Percentiles rank a stretch among this genome's conserved stretches.
These are phyloP conservation scores for Metarhizium humberi DNA, from an alignment of 2,329 filamentous ascomycete species.

Conservation along the genomic window DNA sequence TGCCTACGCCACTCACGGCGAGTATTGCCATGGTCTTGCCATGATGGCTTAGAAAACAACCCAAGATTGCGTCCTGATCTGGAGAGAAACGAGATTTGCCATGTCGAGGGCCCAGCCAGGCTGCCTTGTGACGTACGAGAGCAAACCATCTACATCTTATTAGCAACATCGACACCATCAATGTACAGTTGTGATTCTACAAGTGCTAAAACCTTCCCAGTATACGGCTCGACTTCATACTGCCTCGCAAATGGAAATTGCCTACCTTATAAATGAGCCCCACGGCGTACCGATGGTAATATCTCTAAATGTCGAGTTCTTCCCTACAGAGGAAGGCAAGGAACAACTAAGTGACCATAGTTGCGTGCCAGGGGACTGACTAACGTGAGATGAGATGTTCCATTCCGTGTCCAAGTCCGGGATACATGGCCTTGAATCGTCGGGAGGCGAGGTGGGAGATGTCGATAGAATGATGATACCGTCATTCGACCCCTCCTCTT, in stretches of 20 bases:
- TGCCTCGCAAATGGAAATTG: too few species aligned
- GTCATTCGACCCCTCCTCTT: slow-evolving; percentile 53
- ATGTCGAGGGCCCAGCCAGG: slow-evolving; percentile 86
- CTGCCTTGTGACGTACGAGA: slow-evolving; percentile 66
- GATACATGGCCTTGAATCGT: slow-evolving; percentile 47
- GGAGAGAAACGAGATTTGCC: slow-evolving; percentile 57
- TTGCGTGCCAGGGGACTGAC: slow-evolving; percentile 59
- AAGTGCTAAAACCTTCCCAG: not conserved
- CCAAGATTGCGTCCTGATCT: slow-evolving; percentile 69
- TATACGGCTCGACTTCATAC: too few species aligned
- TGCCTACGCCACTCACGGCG: slow-evolving; percentile 63
- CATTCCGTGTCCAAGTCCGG: slow-evolving; percentile 47
- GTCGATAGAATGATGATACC: slow-evolving; percentile 46
- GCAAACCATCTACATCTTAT: slow-evolving; percentile 61
- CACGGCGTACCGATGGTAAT: slow-evolving; percentile 55
- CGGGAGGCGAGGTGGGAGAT: slow-evolving; percentile 17
- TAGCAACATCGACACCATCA: not conserved
- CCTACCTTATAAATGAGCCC: slow-evolving; percentile 41
- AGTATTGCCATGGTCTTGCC: slow-evolving; percentile 71
- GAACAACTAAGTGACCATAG: slow-evolving; percentile 58
- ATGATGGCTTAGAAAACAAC: slow-evolving; percentile 63
- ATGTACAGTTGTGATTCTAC: not conserved
- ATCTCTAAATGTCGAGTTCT: slow-evolving; percentile 47
- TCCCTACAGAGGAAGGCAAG: slow-evolving; percentile 46
- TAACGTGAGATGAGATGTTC: slow-evolving; percentile 41